Evolutionary conservation across 1,284 basidiomycete species (phyloP), one percentile per base, ranked within the genome.

Genomic region (Naganishia liquefaciens): DNA sequence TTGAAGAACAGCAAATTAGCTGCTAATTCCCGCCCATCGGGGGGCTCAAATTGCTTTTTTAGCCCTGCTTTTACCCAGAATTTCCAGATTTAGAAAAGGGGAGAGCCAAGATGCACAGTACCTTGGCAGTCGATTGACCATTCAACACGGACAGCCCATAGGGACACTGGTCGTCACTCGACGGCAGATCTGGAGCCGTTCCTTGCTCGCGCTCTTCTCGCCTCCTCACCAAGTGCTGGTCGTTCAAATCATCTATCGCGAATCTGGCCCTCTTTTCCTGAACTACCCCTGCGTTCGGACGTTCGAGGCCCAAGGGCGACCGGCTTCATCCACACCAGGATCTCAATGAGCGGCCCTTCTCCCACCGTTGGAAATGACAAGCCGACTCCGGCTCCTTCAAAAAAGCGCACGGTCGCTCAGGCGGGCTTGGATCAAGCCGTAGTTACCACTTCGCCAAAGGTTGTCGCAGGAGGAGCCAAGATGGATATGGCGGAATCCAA

Each of bases 301-400:
- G 33, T 37, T 10, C 33, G 6, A 37, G 33, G 33, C 33, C 33
- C 33, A 37, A 7, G 33, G 33, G 33, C 33, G 33, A 13, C 33
- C 33, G 33, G 33, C 13, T 10, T 37, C 33, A 37, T 13, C 33
- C 33, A 9, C 2, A 7, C 9, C 33, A 37, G 49, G 57, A 37
- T 60, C 43, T 60, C 57, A 23, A 60, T 60, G 57, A 60, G 57
- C 43, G 39, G 57, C 21, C 39, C 57, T 40, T 39, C 57, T 15
- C 17, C 37, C 46, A 39, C 57, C 25, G 57, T 28, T 7, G 27
- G 10, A 28, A 55, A 55, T 55, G 54, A 44, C 46, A 33, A 53
- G 37, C n/a, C 51, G 19, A 40, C 54, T 15, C 25, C 23, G 25
- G 30, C 23, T 19, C 25, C 25, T 2, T 19, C 21, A 1, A 60